phyloP scores from a whole-genome alignment of 23 red algal species.

The Pyropia yezoensis region DNA sequence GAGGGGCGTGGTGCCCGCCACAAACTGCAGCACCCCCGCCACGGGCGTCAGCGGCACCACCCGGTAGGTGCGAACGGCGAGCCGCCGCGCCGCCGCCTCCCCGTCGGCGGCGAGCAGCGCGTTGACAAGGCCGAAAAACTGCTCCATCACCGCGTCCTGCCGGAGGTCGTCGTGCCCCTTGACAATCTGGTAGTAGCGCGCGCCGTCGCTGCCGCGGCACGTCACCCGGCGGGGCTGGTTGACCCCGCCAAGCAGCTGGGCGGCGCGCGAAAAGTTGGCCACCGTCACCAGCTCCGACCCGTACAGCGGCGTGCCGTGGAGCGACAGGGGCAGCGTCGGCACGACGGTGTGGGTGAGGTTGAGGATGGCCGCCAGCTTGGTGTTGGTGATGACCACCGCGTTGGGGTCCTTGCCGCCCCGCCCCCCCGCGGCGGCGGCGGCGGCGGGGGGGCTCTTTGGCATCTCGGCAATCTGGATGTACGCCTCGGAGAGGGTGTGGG shows the following conservation, averaged over 20 bases:
- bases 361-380: background rate
- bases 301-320: constrained; percentile 10
- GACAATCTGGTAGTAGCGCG: constrained; percentile 57
- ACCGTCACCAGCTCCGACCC: constrained; percentile 13
- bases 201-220: constrained; percentile 78
- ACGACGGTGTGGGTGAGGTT: constrained; percentile 35
- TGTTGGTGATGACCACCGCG: constrained; percentile 12
- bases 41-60: constrained; percentile 86
- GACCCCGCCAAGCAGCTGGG: constrained; percentile 33
- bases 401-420: background rate
- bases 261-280: constrained; percentile 20
- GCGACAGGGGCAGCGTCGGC: constrained; percentile 52
- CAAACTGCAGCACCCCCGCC: constrained; percentile 79
- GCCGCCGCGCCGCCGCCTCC: constrained; percentile 29
- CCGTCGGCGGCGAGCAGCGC: constrained; percentile 51
- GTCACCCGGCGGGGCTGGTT: constrained; percentile 27
- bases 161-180: constrained; percentile 95
- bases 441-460: background rate
- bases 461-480: constrained; percentile 52
- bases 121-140: constrained; percentile 93
- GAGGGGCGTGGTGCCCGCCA: constrained; percentile 22
- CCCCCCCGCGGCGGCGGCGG: background rate
- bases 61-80: constrained; percentile 66
- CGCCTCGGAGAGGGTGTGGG: constrained; percentile 27
- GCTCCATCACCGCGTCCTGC: constrained; percentile 92